These are phyloP conservation scores for Fremontodendron californicum DNA, from an alignment of 345 rosid species.

Conservation along the genomic window DNA sequence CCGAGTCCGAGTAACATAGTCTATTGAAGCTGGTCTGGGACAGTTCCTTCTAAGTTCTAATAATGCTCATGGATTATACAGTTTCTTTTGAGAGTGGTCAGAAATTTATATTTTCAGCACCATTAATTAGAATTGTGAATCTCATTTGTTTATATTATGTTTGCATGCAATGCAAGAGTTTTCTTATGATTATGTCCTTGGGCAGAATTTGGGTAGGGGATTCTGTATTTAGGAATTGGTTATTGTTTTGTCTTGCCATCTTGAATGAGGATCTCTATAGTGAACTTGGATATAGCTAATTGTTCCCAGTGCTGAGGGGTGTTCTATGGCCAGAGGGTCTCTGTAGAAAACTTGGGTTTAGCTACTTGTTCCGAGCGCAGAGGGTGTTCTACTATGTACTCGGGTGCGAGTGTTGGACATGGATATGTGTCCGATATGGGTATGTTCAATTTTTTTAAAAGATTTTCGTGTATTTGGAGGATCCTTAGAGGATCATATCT, in stretches of 20 bases:
- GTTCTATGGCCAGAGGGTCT: too few species aligned
- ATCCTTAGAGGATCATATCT: too few species aligned
- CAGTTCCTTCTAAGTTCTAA: background rate
- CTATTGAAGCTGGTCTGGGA: background rate
- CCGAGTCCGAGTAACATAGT: too few species aligned
- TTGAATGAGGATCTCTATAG: background rate
- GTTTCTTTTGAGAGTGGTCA: background rate
- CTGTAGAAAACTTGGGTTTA: too few species aligned
- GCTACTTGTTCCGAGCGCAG: too few species aligned
- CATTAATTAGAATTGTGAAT: background rate
- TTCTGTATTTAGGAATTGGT: background rate
- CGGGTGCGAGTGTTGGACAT: too few species aligned
- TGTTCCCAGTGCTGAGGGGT: background rate
- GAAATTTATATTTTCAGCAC: background rate
- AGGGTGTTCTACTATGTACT: too few species aligned
- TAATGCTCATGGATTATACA: background rate
- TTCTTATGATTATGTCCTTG: background rate
- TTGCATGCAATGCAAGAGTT: background rate
- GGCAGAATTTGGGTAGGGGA: background rate
- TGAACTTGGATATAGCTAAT: background rate
- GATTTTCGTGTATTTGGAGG: too few species aligned
- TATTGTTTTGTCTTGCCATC: background rate
- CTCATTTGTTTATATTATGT: background rate
- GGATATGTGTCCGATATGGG: too few species aligned
- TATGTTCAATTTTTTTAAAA: too few species aligned